Conservation (phyloP, 805 yeast genomes). For the Yarrowia sp. region DNA sequence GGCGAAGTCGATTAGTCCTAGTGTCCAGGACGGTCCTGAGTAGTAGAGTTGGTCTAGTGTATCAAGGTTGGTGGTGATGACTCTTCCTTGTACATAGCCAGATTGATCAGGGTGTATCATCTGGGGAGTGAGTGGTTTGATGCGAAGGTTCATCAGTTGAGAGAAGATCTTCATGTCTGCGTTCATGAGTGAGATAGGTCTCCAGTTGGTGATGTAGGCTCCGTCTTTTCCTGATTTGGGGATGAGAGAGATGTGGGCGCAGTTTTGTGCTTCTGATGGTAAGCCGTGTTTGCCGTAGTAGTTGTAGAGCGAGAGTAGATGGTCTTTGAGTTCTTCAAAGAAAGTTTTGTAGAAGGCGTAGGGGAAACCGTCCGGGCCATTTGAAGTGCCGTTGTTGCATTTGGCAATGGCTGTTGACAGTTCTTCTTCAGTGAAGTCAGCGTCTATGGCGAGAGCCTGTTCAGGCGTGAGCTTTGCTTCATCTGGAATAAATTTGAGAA, state of each 20-base stretch:
- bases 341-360: neutral
- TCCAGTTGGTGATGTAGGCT: neutral
- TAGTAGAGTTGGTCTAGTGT: neutral
- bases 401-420: neutral
- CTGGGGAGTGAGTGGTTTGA: neutral
- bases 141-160: neutral
- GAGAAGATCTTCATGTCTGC: slow-evolving; percentile 1
- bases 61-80: neutral
- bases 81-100: neutral
- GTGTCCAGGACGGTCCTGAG: neutral
- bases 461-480: neutral
- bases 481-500: neutral
- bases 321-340: neutral
- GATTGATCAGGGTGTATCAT: neutral
- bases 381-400: neutral
- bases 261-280: neutral
- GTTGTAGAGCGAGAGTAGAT: neutral
- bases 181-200: neutral
- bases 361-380: neutral
- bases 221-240: neutral
- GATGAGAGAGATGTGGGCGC: neutral
- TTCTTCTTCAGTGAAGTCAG: neutral
- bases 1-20: neutral
- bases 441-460: neutral
- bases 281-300: neutral